Conservation (phyloP, 192 early-diverging fungal species). For the Coemansia asiatica region DNA sequence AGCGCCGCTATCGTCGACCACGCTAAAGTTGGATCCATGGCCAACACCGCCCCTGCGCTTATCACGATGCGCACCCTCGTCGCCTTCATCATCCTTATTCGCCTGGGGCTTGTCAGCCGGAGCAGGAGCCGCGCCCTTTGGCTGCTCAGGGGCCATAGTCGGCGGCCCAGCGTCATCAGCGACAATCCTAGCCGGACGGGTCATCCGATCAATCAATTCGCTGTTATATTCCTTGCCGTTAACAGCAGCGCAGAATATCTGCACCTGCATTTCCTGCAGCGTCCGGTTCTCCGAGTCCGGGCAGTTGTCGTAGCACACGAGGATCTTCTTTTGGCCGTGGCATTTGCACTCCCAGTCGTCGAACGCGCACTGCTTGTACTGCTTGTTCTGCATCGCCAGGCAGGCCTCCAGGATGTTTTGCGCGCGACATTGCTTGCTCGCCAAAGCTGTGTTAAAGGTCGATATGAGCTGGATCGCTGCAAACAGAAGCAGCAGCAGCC, state of each 20-base stretch:
- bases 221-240: constrained; percentile 43
- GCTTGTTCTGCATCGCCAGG: constrained; percentile 39
- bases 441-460: background rate
- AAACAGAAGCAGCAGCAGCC: constrained; percentile 10
- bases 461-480: constrained; percentile 7
- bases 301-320: constrained; percentile 56
- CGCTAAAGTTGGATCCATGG: constrained; percentile 21
- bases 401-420: constrained; percentile 56
- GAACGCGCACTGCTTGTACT: constrained; percentile 42
- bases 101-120: background rate
- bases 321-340: constrained; percentile 48
- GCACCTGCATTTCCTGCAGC: constrained; percentile 55
- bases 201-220: constrained; percentile 50
- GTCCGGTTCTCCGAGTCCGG: constrained; percentile 54
- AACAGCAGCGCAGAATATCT: constrained; percentile 45
- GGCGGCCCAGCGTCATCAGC: constrained; percentile 27
- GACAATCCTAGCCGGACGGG: constrained; percentile 29
- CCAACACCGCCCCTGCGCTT: constrained; percentile 1
- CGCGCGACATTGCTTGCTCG: constrained; percentile 25
- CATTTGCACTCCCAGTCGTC: constrained; percentile 57
- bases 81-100: constrained; percentile 4
- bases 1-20: constrained; percentile 29
- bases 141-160: constrained; percentile 2
- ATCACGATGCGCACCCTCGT: background rate
- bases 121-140: constrained; percentile 17